phyloP scores from a whole-genome alignment of 1,284 basidiomycete genomes.

The Trametes pubescens region DNA sequence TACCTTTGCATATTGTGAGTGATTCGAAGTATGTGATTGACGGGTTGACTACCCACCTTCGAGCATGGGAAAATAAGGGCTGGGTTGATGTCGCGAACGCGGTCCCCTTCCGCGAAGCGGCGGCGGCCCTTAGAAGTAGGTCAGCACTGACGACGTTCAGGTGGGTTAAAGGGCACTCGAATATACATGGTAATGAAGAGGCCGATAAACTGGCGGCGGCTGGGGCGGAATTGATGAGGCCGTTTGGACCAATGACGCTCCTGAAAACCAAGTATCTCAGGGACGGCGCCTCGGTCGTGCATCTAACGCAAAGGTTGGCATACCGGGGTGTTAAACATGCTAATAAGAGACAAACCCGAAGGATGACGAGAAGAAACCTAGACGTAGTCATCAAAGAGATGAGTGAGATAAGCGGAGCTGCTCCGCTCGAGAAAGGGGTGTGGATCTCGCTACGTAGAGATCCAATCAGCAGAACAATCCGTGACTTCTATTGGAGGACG shows the following conservation, averaged over 20 bases:
- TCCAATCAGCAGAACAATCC: background rate
- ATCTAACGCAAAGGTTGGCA: background rate
- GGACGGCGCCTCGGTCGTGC: background rate
- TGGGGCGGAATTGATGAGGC: background rate
- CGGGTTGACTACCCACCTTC: background rate
- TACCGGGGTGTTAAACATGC: background rate
- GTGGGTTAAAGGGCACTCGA: background rate
- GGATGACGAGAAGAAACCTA: too few relatives aligned
- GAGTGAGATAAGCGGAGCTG: too few relatives aligned
- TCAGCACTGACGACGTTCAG: background rate
- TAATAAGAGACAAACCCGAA: background rate
- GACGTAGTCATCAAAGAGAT: background rate
- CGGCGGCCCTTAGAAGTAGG: background rate
- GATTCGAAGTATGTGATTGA: conserved; percentile 19
- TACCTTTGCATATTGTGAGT: conserved; percentile 10
- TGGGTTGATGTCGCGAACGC: conserved; percentile 15
- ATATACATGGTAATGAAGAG: background rate
- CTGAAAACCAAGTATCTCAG: background rate
- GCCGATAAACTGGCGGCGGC: background rate
- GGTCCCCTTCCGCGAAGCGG: background rate
- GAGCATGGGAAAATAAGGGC: conserved; percentile 15
- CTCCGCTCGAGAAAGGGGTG: background rate
- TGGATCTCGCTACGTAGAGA: background rate
- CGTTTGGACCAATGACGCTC: too few relatives aligned
- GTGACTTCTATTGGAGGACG: conserved; percentile 7